Evolutionary conservation across 768 basidiomycete genomes (phyloP), one percentile per base, ranked within the genome.

Genomic region (Mycena crocata): DNA sequence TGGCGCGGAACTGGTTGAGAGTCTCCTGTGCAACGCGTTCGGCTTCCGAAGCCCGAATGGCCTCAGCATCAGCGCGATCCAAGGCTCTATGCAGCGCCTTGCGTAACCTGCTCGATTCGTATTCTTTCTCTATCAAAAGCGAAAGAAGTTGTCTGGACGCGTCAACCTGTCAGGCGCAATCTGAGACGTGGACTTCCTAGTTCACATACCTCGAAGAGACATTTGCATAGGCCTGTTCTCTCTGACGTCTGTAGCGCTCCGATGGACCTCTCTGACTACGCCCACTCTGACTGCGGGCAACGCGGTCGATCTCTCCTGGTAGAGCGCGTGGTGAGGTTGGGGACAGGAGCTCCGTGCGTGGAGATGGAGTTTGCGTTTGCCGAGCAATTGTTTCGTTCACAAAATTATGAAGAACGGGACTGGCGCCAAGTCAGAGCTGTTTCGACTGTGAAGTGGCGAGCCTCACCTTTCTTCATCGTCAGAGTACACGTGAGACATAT

Each of bases 111-210:
- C 75, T 76, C 19, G 75, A 69, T 52, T 84, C 81, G 57, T 81
- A 80, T 54, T 84, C 83, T 26, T 82, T 82, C 57, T 67, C 77
- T 39, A 85, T 74, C 31, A 84, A 75, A 32, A 82, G 66, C 2
- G 68, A 60, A 46, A 82, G 35, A 5, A 83, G 67, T 39, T 80
- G 78, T 2, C 70, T 72, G 0, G 69, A n/a, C n/a, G n/a, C n/a
- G n/a, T n/a, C n/a, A n/a, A n/a, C n/a, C n/a, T n/a, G n/a, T n/a
- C n/a, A n/a, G n/a, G n/a, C n/a, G n/a, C n/a, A n/a, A n/a, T n/a
- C n/a, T n/a, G n/a, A n/a, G n/a, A n/a, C n/a, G n/a, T n/a, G n/a
- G n/a, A n/a, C n/a, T n/a, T n/a, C n/a, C n/a, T n/a, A n/a, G n/a
- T n/a, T n/a, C n/a, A n/a, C n/a, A n/a, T n/a, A n/a, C n/a, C n/a